These are phyloP conservation scores for Talaromyces thailandensis DNA, from an alignment of 495 filamentous ascomycete genomes.

Conservation along the genomic window DNA sequence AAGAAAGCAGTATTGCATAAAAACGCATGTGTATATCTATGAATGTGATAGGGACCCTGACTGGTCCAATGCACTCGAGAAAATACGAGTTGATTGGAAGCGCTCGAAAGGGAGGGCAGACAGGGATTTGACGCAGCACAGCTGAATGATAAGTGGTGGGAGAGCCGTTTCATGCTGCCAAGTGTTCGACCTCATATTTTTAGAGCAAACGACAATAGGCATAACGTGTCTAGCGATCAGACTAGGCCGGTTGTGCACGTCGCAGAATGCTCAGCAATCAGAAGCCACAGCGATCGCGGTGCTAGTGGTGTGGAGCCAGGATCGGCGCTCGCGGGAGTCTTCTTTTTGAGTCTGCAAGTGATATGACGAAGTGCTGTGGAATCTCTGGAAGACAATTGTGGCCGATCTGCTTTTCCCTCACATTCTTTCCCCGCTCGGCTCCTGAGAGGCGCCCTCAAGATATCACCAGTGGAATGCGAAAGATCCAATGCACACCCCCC, in stretches of 20 bases:
- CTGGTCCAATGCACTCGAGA: neutral
- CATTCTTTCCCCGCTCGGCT: neutral
- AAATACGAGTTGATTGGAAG: neutral
- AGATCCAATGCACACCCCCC: neutral
- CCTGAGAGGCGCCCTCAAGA: neutral
- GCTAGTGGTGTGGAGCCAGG: neutral
- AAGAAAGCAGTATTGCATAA: neutral
- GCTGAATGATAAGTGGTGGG: neutral
- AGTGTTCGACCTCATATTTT: neutral
- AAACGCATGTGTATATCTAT: neutral
- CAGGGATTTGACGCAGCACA: neutral
- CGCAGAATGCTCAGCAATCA: neutral
- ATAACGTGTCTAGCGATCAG: neutral
- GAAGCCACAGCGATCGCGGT: neutral
- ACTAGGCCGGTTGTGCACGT: neutral
- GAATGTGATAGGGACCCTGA: neutral
- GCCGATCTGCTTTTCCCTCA: neutral
- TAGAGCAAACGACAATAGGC: neutral
- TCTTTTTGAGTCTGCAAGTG: constrained; percentile 3
- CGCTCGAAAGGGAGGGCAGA: neutral
- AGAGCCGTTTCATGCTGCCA: neutral
- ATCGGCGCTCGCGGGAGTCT: neutral
- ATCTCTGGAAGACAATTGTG: neutral
- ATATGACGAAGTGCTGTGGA: neutral
- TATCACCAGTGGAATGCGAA: neutral